Conservation (phyloP, 176 grass and related monocot species). For the Oryza meridionalis region DNA sequence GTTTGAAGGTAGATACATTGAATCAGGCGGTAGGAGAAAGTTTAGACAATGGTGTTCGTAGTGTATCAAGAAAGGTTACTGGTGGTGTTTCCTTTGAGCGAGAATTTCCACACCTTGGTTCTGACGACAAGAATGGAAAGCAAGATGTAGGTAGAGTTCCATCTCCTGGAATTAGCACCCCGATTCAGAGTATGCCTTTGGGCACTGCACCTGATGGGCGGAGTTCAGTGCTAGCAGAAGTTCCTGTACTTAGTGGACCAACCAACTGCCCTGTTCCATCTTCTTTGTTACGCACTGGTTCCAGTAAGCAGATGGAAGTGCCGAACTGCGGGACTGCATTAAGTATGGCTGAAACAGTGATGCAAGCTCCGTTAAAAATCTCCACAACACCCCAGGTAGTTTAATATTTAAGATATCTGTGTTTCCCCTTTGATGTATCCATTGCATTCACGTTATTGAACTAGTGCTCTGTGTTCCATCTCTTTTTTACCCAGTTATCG, state of each 20-base stretch:
- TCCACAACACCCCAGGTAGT: slow-evolving; percentile 61
- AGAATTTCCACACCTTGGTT: slow-evolving; percentile 75
- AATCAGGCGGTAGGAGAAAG: slow-evolving; percentile 42
- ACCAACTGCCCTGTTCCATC: slow-evolving; percentile 39
- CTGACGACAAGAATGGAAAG: slow-evolving; percentile 59
- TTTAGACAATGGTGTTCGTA: slow-evolving; percentile 41
- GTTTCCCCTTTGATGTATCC: not conserved
- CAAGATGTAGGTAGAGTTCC: slow-evolving; percentile 52
- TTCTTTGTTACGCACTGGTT: slow-evolving; percentile 33
- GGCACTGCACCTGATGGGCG: slow-evolving; percentile 41
- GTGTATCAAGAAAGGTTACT: slow-evolving; percentile 46
- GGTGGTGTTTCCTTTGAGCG: slow-evolving; percentile 55
- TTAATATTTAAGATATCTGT: slow-evolving; percentile 13
- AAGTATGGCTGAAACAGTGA: slow-evolving; percentile 80
- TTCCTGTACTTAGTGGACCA: slow-evolving; percentile 49
- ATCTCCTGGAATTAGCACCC: slow-evolving; percentile 67
- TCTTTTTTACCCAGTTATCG: slow-evolving; percentile 50
- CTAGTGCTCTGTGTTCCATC: not conserved
- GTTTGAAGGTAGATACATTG: slow-evolving; percentile 37
- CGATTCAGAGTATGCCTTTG: slow-evolving; percentile 64
- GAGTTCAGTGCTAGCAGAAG: slow-evolving; percentile 71
- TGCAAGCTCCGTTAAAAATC: slow-evolving; percentile 60
- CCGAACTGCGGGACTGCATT: slow-evolving; percentile 38
- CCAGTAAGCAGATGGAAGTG: slow-evolving; percentile 35
- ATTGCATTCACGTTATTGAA: slow-evolving; percentile 17